A percentile compares a stretch with the other conserved stretches of the same genome.
Conservation (phyloP, 495 filamentous ascomycete genomes). For the Penicillium pulvis region DNA sequence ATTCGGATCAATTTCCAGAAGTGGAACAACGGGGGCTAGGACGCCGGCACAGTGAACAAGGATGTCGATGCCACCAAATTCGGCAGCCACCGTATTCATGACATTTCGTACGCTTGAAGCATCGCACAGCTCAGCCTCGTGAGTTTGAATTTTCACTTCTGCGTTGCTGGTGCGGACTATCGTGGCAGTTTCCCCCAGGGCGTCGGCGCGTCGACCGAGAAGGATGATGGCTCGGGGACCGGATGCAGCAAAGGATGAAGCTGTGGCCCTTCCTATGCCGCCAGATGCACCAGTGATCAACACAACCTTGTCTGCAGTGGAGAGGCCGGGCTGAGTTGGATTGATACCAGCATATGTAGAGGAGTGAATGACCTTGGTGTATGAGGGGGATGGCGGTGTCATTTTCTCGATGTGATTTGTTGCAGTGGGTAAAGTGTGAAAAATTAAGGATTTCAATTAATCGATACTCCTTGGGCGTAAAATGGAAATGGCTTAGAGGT, state of each 20-base stretch:
- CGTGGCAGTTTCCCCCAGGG: neutral
- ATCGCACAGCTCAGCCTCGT: neutral
- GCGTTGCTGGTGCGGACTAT: neutral
- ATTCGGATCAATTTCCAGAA: neutral
- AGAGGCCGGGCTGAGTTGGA: conserved; percentile 37
- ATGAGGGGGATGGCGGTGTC: conserved; percentile 5
- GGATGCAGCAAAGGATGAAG: conserved; percentile 49
- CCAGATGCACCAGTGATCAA: conserved; percentile 25
- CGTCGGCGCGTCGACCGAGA: neutral
- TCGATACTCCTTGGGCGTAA: too few relatives aligned
- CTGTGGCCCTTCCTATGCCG: conserved; percentile 24
- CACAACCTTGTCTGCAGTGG: conserved; percentile 21
- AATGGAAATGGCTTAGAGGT: too few relatives aligned
- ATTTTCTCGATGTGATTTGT: neutral
- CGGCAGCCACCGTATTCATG: neutral
- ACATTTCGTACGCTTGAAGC: neutral
- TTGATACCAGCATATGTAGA: conserved; percentile 24
- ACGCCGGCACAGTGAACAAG: neutral
- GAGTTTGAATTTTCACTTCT: neutral
- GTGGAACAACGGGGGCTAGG: neutral
- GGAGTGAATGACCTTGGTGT: conserved; percentile 23
- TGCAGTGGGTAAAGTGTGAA: too few relatives aligned
- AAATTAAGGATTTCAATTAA: too few relatives aligned
- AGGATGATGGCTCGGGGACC: conserved; percentile 19
- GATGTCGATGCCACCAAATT: neutral